Conservation (phyloP, 2,329 filamentous ascomycete genomes). For the Trematosphaeria pertusa region DNA sequence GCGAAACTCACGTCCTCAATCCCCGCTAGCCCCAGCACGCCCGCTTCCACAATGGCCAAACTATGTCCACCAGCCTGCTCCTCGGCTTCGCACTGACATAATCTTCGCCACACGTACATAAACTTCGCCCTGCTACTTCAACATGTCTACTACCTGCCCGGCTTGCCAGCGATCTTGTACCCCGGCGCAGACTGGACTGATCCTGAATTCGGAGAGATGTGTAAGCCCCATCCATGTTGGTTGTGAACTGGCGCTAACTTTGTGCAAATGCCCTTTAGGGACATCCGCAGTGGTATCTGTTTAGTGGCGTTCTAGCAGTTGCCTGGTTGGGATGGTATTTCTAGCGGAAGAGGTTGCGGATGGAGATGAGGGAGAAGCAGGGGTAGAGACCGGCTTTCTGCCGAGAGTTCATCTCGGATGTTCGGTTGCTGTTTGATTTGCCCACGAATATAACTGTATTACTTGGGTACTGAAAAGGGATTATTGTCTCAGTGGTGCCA, state of each 20-base stretch:
- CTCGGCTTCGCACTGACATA: slow-evolving; percentile 49
- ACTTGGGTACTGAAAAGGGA: too few relatives aligned
- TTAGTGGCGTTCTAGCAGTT: neutral
- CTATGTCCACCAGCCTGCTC: slow-evolving; percentile 55
- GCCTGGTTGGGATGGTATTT: neutral
- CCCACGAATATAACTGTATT: too few relatives aligned
- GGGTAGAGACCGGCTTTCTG: too few relatives aligned
- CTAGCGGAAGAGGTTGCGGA: neutral
- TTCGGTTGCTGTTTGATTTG: too few relatives aligned
- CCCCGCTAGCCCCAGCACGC: slow-evolving; percentile 59
- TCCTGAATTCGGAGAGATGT: slow-evolving; percentile 53
- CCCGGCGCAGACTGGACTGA: slow-evolving; percentile 54
- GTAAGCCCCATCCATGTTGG: too few relatives aligned
- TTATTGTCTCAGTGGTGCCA: too few relatives aligned
- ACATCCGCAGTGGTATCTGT: neutral
- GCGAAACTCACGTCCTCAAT: slow-evolving; percentile 55
- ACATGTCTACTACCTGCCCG: slow-evolving; percentile 54
- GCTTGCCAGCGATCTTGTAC: slow-evolving; percentile 55
- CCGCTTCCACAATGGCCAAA: slow-evolving; percentile 62
- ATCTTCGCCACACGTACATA: slow-evolving; percentile 19
- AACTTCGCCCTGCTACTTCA: slow-evolving; percentile 40
- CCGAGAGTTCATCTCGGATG: too few relatives aligned
- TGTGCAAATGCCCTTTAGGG: too few relatives aligned
- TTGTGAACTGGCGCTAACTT: too few relatives aligned
- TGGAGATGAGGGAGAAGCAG: neutral